phyloP scores from a whole-genome alignment of 805 yeast species.

The Ogataea corticis region DNA sequence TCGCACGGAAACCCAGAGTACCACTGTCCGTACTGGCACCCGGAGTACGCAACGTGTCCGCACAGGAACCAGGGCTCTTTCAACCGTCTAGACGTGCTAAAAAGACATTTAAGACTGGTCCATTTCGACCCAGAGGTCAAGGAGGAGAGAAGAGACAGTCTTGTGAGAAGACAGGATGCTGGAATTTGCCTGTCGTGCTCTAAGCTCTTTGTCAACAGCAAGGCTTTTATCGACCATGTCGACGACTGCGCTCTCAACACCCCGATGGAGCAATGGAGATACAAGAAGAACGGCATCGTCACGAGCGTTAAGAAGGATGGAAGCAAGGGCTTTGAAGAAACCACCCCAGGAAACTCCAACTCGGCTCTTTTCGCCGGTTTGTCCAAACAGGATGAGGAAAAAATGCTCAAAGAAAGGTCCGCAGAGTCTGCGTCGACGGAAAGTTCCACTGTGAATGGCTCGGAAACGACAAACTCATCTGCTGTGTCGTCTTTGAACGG shows the following conservation, averaged over 20 bases:
- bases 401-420: slow-evolving; percentile 6
- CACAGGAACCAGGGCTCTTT: slow-evolving; percentile 78
- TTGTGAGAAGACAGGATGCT: slow-evolving; percentile 45
- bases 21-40: slow-evolving; percentile 72
- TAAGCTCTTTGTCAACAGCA: slow-evolving; percentile 52
- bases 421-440: slow-evolving; percentile 5
- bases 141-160: slow-evolving; percentile 25
- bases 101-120: slow-evolving; percentile 68
- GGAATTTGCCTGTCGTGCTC: slow-evolving; percentile 74
- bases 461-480: slow-evolving; percentile 5
- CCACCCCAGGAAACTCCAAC: slow-evolving; percentile 5
- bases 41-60: slow-evolving; percentile 59
- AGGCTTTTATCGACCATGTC: slow-evolving; percentile 64
- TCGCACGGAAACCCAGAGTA: slow-evolving; percentile 67
- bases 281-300: slow-evolving; percentile 34
- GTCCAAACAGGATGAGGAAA: slow-evolving; percentile 3
- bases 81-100: slow-evolving; percentile 70
- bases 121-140: slow-evolving; percentile 54
- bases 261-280: slow-evolving; percentile 36
- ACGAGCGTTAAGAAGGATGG: slow-evolving; percentile 30
- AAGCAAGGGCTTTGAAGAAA: slow-evolving; percentile 17
- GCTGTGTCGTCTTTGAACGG: slow-evolving; percentile 1
- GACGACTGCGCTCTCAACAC: slow-evolving; percentile 53
- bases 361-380: slow-evolving; percentile 5
- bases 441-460: slow-evolving; percentile 2